A percentile compares a stretch with the other conserved stretches of the same genome.
phyloP scores from a whole-genome alignment of 1,284 basidiomycete genomes.

The Leccinum proliferum region DNA sequence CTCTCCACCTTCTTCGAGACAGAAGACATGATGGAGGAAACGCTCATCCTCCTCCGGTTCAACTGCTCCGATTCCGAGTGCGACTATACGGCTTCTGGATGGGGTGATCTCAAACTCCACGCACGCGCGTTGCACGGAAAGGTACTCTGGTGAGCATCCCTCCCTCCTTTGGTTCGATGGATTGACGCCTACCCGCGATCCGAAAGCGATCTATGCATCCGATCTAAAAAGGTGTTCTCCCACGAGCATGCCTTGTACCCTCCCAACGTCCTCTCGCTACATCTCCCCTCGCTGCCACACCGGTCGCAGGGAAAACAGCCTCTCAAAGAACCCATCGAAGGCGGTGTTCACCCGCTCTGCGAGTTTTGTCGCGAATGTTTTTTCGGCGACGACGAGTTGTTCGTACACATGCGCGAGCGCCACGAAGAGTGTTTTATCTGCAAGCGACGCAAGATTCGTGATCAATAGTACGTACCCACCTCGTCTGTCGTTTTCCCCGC shows the following conservation, averaged over 20 bases:
- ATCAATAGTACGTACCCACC: constrained; percentile 72
- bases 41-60: constrained; percentile 85
- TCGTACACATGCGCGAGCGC: constrained; percentile 85
- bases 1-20: constrained; percentile 86
- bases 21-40: constrained; percentile 92
- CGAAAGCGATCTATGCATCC: constrained; percentile 80
- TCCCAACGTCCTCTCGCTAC: constrained; percentile 60
- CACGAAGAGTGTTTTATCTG: constrained; percentile 99
- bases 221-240: constrained; percentile 90
- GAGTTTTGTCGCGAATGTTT: constrained; percentile 90
- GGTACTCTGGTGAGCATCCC: constrained; percentile 62
- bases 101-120: constrained; percentile 86
- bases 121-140: constrained; percentile 71
- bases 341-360: constrained; percentile 79
- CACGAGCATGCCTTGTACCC: constrained; percentile 93
- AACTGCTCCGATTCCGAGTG: constrained; percentile 84
- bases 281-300: constrained; percentile 71
- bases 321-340: constrained; percentile 54
- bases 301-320: constrained; percentile 38
- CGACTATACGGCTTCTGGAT: constrained; percentile 79
- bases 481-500: neutral
- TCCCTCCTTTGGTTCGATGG: neutral
- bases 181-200: neutral
- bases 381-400: constrained; percentile 92
- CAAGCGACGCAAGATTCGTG: constrained; percentile 70